A percentile compares a stretch with the other conserved stretches of the same genome.
Conservation (phyloP, 345 rosid genomes). For the Pelargonium nanum region DNA sequence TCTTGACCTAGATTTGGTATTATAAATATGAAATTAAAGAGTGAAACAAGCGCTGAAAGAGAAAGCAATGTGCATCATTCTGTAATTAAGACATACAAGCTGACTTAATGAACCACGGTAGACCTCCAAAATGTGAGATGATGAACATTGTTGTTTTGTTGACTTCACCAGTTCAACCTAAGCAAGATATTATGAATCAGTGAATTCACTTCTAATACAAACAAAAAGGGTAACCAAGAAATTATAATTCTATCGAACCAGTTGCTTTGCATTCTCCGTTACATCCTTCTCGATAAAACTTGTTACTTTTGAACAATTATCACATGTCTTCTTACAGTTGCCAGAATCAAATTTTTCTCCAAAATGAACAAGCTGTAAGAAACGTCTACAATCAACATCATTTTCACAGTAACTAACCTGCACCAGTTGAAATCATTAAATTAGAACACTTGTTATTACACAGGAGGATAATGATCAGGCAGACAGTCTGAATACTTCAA, state of each 20-base stretch:
- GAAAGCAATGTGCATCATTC: neutral
- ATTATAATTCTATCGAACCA: conserved; percentile 40
- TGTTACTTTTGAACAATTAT: conserved; percentile 65
- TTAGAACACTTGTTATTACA: neutral
- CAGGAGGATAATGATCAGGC: conserved; percentile 1
- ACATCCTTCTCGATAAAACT: conserved; percentile 73
- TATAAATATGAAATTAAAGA: conserved; percentile 6
- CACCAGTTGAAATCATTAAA: conserved; percentile 16
- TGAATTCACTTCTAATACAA: neutral
- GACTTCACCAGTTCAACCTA: conserved; percentile 86
- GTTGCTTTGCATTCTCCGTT: conserved; percentile 64
- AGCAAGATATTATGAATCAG: conserved; percentile 10
- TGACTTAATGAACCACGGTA: conserved; percentile 90
- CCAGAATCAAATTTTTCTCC: conserved; percentile 78
- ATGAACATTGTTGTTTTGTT: conserved; percentile 68
- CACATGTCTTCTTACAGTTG: conserved; percentile 77
- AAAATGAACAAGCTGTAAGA: conserved; percentile 78
- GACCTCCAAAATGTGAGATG: conserved; percentile 85
- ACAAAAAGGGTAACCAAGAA: neutral
- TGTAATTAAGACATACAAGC: conserved; percentile 35
- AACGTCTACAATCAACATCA: conserved; percentile 90
- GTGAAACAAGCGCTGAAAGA: conserved; percentile 10
- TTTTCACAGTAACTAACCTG: conserved; percentile 96
- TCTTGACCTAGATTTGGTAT: conserved; percentile 85
- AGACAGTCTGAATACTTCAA: neutral